phyloP scores from a whole-genome alignment of 2,329 filamentous ascomycete genomes.

The Fusarium sp. region DNA sequence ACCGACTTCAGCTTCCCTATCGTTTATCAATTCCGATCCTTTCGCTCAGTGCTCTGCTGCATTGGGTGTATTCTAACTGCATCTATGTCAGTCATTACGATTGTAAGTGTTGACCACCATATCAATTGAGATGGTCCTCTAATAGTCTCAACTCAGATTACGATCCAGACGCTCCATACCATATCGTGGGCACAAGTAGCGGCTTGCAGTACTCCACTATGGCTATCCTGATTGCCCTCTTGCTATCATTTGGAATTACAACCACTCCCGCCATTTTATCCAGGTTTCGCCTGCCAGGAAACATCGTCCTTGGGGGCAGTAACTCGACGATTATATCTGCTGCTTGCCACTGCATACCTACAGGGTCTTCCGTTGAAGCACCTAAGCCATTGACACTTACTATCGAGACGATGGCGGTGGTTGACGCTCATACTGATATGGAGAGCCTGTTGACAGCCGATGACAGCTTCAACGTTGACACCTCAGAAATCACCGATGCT shows the following conservation, averaged over 20 bases:
- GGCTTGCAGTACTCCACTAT: constrained; percentile 9
- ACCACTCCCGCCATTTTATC: constrained; percentile 1
- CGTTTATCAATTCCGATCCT: constrained; percentile 28
- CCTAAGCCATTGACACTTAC: background rate
- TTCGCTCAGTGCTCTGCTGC: constrained; percentile 4
- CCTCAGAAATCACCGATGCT: background rate
- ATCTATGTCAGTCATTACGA: constrained; percentile 20
- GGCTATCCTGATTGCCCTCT: constrained; percentile 8
- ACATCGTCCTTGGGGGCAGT: constrained; percentile 5
- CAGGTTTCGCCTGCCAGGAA: constrained; percentile 3
- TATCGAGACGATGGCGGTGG: background rate
- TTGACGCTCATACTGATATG: background rate
- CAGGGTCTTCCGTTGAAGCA: no score
- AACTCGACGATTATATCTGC: constrained; percentile 13
- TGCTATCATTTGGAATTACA: constrained; percentile 1
- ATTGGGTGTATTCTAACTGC: constrained; percentile 19
- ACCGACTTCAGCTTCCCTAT: constrained; percentile 37
- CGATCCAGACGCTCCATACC: background rate
- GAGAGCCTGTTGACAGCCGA: background rate
- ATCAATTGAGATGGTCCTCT: background rate
- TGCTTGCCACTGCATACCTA: constrained; percentile 1
- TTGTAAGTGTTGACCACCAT: background rate
- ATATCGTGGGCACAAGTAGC: background rate
- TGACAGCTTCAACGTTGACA: background rate
- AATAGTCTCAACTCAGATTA: background rate